Evolutionary conservation across 306 rosid genomes (phyloP).

Genomic region (Dicorynia guianensis): DNA sequence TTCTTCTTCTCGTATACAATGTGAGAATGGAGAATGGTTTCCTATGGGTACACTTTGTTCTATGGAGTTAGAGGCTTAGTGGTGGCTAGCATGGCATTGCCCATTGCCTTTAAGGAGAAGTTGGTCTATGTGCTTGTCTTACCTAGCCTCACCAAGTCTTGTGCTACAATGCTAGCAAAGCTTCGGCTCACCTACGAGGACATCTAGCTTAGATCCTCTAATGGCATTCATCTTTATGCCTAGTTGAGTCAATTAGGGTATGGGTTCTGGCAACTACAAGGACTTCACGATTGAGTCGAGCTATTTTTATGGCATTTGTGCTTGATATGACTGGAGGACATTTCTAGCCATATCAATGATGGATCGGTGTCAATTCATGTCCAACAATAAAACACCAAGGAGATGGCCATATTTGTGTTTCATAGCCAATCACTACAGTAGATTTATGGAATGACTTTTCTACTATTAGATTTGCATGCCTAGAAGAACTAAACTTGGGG

Average conservation of each 20-base stretch:
- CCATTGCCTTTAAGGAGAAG: slow-evolving; percentile 90
- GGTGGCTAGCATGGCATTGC: no score
- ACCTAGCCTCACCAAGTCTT: slow-evolving; percentile 91
- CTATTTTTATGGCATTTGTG: not conserved
- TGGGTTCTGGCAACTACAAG: not conserved
- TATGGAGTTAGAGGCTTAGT: no score
- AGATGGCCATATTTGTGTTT: no score
- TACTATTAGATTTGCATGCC: no score
- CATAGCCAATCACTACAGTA: no score
- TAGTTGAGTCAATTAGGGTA: slow-evolving; percentile 62
- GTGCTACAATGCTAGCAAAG: slow-evolving; percentile 77
- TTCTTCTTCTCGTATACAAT: slow-evolving; percentile 74
- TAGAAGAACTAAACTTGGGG: no score
- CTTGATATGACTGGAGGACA: no score
- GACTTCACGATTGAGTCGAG: not conserved
- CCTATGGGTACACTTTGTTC: no score
- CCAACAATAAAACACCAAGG: no score
- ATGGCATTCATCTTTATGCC: slow-evolving; percentile 92
- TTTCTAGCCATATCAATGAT: no score
- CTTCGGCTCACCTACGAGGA: slow-evolving; percentile 86
- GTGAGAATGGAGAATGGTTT: slow-evolving; percentile 92
- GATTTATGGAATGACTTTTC: no score
- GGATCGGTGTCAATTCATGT: no score
- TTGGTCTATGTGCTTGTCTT: slow-evolving; percentile 90
- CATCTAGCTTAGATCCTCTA: slow-evolving; percentile 85